phyloP scores from a whole-genome alignment of 2,329 filamentous ascomycete genomes.

The Setomelanomma holmii region DNA sequence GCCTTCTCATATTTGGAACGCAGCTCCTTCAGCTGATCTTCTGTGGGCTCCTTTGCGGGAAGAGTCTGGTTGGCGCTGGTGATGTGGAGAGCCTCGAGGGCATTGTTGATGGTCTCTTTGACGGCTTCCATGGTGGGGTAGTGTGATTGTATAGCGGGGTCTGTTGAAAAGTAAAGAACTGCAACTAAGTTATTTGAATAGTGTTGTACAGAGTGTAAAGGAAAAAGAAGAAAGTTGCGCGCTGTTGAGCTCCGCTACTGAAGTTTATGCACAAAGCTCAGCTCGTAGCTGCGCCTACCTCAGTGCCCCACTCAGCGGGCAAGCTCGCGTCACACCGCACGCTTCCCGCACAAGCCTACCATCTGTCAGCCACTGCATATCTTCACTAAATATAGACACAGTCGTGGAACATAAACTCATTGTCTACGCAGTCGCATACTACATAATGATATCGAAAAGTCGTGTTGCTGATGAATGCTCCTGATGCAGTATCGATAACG shows the following conservation, averaged over 20 bases:
- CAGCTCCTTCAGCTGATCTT: conserved; percentile 71
- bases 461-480: conserved; percentile 10
- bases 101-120: conserved; percentile 50
- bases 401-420: conserved; percentile 2
- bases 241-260: conserved; percentile 20
- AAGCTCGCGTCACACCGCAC: conserved; percentile 31
- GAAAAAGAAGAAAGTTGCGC: conserved; percentile 5
- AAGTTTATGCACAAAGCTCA: conserved; percentile 27
- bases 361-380: conserved; percentile 29
- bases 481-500: conserved; percentile 18
- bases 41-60: conserved; percentile 62
- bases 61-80: conserved; percentile 39
- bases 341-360: conserved; percentile 29
- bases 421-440: conserved; percentile 9
- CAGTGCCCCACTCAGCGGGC: conserved; percentile 35
- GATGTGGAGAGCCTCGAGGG: conserved; percentile 53
- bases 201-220: neutral
- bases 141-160: neutral
- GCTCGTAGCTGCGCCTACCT: conserved; percentile 27
- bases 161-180: neutral
- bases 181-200: conserved; percentile 10
- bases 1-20: conserved; percentile 76
- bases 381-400: conserved; percentile 38
- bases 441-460: conserved; percentile 1
- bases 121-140: conserved; percentile 50